phyloP scores from a whole-genome alignment of 176 grass and related monocot genomes.

The Otatea glauca region DNA sequence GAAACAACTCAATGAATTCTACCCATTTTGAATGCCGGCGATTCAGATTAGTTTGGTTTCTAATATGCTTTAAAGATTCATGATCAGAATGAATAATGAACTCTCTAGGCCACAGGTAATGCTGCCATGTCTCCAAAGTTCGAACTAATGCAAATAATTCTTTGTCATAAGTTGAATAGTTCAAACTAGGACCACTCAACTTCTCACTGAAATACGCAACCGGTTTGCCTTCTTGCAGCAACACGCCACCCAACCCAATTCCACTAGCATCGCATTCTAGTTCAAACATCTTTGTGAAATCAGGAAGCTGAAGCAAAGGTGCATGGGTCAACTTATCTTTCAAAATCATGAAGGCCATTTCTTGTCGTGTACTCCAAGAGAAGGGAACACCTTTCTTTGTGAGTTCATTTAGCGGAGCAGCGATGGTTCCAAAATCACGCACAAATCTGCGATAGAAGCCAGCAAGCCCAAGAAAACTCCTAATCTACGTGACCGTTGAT shows the following conservation, averaged over 20 bases:
- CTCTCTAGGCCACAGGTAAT: no score
- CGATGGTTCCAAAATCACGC: not conserved
- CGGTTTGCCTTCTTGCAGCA: not conserved
- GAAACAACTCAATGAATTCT: not conserved
- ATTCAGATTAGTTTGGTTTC: no score
- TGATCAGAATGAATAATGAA: no score
- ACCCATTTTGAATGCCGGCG: no score
- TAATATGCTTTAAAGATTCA: no score
- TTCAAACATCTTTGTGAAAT: no score
- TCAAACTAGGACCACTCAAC: no score
- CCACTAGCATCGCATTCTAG: no score
- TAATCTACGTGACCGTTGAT: not conserved
- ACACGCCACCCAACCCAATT: not conserved
- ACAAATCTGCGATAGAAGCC: not conserved
- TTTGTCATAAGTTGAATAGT: no score
- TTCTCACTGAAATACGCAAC: no score
- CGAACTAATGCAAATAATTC: no score
- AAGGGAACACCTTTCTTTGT: not conserved
- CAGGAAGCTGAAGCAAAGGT: not conserved
- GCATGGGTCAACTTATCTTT: not conserved
- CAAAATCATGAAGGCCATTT: not conserved
- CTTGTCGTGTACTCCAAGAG: not conserved
- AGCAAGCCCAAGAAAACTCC: not conserved
- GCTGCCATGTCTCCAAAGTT: no score
- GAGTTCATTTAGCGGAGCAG: not conserved